Evolutionary conservation across 106 monocot species (phyloP).

Genomic region (Dendrobium huoshanense): DNA sequence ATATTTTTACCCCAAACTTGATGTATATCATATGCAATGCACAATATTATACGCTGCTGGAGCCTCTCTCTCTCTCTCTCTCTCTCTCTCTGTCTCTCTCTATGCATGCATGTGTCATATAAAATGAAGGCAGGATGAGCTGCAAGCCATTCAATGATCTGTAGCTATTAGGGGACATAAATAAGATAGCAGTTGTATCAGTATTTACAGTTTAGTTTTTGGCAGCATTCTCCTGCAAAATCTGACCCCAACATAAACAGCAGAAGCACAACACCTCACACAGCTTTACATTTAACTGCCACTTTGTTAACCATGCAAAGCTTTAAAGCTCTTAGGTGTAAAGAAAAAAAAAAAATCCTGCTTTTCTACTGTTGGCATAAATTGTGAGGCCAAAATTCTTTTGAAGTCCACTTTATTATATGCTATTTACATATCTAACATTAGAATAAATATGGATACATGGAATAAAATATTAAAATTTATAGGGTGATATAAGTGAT

Average conservation of each 20-base stretch:
- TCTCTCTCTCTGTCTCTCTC: neutral
- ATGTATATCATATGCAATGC: too few relatives aligned
- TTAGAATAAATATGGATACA: too few relatives aligned
- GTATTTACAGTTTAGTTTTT: slow-evolving; percentile 7
- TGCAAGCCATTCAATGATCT: slow-evolving; percentile 1
- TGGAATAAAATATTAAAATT: too few relatives aligned
- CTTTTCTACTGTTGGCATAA: too few relatives aligned
- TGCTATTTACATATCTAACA: too few relatives aligned
- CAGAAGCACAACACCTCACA: slow-evolving; percentile 2
- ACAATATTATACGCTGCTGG: neutral
- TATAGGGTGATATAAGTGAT: too few relatives aligned
- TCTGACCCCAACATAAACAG: neutral
- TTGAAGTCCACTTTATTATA: too few relatives aligned
- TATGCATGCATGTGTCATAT: neutral
- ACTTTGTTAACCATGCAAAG: slow-evolving; percentile 8
- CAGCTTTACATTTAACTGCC: slow-evolving; percentile 4
- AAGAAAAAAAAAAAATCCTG: neutral
- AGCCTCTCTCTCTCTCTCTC: neutral
- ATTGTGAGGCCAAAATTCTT: too few relatives aligned
- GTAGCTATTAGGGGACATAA: slow-evolving; percentile 1
- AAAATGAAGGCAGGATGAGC: neutral
- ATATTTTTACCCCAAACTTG: neutral
- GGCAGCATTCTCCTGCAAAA: slow-evolving; percentile 1
- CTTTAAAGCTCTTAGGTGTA: slow-evolving; percentile 5
- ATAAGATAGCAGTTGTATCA: slow-evolving; percentile 7